Conservation (phyloP, 2,329 filamentous ascomycete species). For the Colletotrichum graminicola region DNA sequence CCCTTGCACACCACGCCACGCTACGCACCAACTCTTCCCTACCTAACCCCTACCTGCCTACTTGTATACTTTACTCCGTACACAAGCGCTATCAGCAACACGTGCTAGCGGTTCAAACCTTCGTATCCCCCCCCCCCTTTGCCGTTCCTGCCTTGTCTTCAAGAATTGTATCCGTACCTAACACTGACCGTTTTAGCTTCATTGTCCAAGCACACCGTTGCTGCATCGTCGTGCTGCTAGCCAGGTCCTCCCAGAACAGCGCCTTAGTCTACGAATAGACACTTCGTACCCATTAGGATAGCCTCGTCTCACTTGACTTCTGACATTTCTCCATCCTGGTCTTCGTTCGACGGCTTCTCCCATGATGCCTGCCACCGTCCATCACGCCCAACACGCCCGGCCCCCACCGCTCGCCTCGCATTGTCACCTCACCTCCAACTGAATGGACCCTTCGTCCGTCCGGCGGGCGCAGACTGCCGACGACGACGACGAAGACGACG, state of each 20-base stretch:
- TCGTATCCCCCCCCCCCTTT: slow-evolving; percentile 3
- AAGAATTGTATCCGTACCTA: slow-evolving; percentile 4
- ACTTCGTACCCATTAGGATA: background rate
- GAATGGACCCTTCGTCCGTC: slow-evolving; percentile 12
- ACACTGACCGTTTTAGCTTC: slow-evolving; percentile 27
- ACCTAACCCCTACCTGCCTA: background rate
- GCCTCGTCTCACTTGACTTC: slow-evolving; percentile 13
- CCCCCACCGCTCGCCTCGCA: background rate
- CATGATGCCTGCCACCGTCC: background rate
- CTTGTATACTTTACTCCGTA: too few relatives aligned
- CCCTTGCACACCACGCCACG: slow-evolving; percentile 3
- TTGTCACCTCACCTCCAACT: background rate
- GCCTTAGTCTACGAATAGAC: background rate
- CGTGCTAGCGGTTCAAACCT: slow-evolving; percentile 8
- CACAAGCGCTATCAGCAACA: slow-evolving; percentile 3
- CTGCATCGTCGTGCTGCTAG: slow-evolving; percentile 5
- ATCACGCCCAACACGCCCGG: background rate
- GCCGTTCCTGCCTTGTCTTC: slow-evolving; percentile 5
- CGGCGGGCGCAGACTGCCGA: background rate
- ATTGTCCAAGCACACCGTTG: slow-evolving; percentile 10
- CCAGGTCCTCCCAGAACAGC: background rate
- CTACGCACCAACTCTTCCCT: background rate
- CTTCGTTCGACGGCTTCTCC: background rate
- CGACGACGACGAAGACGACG: background rate
- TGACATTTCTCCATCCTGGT: background rate